Evolutionary conservation across 768 basidiomycete species (phyloP).

Genomic region (Amanita polypyramis): DNA sequence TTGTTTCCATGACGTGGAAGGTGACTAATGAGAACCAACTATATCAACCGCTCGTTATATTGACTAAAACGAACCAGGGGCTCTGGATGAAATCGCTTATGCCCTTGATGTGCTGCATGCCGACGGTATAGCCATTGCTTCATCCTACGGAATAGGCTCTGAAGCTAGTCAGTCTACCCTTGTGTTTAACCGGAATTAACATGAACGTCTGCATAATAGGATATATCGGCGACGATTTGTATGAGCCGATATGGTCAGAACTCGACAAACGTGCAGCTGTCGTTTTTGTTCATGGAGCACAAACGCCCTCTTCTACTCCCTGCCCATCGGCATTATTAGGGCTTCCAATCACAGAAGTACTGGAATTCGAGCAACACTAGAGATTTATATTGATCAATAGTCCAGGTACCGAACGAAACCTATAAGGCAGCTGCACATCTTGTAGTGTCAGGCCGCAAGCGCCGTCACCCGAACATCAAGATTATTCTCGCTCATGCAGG

Average conservation of each 20-base stretch:
- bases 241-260: constrained; percentile 62
- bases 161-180: constrained; percentile 35
- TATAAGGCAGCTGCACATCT: constrained; percentile 75
- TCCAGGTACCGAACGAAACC: constrained; percentile 70
- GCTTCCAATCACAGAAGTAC: constrained; percentile 57
- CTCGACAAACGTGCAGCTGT: constrained; percentile 46
- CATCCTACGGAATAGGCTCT: constrained; percentile 50
- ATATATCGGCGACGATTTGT: constrained; percentile 57
- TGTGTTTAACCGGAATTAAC: background rate
- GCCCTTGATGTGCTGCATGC: constrained; percentile 51
- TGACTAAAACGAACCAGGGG: constrained; percentile 27
- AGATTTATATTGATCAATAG: background rate
- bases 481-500: constrained; percentile 70
- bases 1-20: constrained; percentile 50
- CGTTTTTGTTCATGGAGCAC: constrained; percentile 67
- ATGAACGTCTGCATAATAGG: constrained; percentile 6
- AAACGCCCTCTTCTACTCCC: constrained; percentile 53
- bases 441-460: constrained; percentile 60
- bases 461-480: constrained; percentile 45
- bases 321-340: constrained; percentile 56
- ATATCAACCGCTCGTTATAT: background rate
- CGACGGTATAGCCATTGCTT: constrained; percentile 55
- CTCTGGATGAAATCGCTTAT: constrained; percentile 48
- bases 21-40: constrained; percentile 19
- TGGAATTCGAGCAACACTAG: background rate